Evolutionary conservation across 768 basidiomycete genomes (phyloP).

Genomic region (Pleurotus ostreatus): DNA sequence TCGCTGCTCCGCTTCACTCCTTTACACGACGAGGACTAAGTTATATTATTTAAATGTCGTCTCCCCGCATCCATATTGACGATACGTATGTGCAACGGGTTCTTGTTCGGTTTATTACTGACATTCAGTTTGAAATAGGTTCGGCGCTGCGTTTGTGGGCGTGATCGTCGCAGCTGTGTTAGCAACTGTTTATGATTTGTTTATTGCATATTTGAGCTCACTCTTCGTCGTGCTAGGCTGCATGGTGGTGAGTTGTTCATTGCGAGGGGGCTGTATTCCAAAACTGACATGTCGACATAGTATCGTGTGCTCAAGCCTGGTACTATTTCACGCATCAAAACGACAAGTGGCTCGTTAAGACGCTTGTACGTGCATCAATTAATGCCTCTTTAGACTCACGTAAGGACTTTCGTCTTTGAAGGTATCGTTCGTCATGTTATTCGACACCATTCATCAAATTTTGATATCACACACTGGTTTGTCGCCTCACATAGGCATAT

Average conservation of each 20-base stretch:
- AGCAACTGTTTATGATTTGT: neutral
- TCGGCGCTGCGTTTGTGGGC: constrained; percentile 42
- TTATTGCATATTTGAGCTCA: neutral
- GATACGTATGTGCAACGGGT: neutral
- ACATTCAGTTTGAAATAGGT: constrained; percentile 18
- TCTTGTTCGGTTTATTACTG: neutral
- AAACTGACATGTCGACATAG: constrained; percentile 34
- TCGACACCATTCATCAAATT: constrained; percentile 45
- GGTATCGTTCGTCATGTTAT: constrained; percentile 36
- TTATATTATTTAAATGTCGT: neutral
- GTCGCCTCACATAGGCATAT: constrained; percentile 14
- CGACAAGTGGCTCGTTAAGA: constrained; percentile 38
- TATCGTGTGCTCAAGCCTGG: constrained; percentile 43
- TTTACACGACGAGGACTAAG: neutral
- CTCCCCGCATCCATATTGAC: neutral
- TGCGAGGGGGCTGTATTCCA: neutral
- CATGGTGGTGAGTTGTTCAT: constrained; percentile 8
- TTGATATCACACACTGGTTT: constrained; percentile 43
- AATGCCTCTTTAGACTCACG: neutral
- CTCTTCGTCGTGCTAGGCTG: constrained; percentile 1
- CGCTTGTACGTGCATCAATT: constrained; percentile 26
- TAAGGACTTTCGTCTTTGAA: constrained; percentile 10
- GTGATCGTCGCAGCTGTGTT: constrained; percentile 25
- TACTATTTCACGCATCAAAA: constrained; percentile 40
- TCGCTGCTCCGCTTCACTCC: neutral